These are phyloP conservation scores for Penicillium manginii DNA, from an alignment of 495 filamentous ascomycete genomes.

Conservation along the genomic window DNA sequence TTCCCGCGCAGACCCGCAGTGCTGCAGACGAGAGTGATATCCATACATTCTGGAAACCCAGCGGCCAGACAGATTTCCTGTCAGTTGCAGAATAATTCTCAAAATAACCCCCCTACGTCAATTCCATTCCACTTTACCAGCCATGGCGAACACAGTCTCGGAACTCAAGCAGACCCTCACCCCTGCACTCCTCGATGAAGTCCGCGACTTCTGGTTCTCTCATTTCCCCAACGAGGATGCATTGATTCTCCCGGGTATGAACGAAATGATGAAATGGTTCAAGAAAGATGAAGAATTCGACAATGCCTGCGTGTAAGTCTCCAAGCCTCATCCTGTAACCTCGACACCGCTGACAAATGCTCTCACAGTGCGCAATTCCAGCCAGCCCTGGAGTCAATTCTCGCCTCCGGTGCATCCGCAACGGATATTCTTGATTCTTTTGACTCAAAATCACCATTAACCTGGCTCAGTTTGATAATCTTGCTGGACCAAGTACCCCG, in stretches of 20 bases:
- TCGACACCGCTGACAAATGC: slow-evolving; percentile 5
- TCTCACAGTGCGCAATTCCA: slow-evolving; percentile 28
- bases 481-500: slow-evolving; percentile 38
- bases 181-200: slow-evolving; percentile 24
- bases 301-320: slow-evolving; percentile 32
- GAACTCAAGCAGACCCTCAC: slow-evolving; percentile 26
- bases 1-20: background rate
- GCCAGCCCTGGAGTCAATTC: slow-evolving; percentile 29
- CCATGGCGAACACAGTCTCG: slow-evolving; percentile 6
- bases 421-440: slow-evolving; percentile 27
- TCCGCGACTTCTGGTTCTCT: slow-evolving; percentile 31
- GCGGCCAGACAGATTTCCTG: background rate
- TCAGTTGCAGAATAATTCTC: background rate
- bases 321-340: background rate
- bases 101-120: no score
- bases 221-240: slow-evolving; percentile 20
- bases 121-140: slow-evolving; percentile 13
- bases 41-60: background rate
- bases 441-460: slow-evolving; percentile 18
- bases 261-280: slow-evolving; percentile 34
- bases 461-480: slow-evolving; percentile 33
- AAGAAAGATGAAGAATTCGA: slow-evolving; percentile 31
- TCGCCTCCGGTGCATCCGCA: slow-evolving; percentile 21
- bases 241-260: slow-evolving; percentile 21
- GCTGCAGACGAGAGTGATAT: background rate